A percentile compares a stretch with the other conserved stretches of the same genome.
Conservation (phyloP, 2,329 filamentous ascomycete species). For the Cercospora berteroae region DNA sequence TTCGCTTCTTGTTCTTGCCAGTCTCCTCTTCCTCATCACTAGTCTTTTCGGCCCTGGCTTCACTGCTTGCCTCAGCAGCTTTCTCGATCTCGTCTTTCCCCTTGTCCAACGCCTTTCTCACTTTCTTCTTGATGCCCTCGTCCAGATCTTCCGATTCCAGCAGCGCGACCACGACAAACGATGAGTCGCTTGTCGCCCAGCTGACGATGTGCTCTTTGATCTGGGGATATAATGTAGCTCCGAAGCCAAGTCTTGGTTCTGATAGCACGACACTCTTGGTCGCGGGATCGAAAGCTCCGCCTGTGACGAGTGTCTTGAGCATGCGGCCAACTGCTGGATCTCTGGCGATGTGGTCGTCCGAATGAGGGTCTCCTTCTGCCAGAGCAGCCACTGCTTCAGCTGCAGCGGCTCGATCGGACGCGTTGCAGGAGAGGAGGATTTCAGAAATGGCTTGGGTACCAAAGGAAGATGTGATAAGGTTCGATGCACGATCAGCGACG, state of each 20-base stretch:
- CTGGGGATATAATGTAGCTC: constrained; percentile 73
- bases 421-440: constrained; percentile 73
- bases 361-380: constrained; percentile 41
- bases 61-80: constrained; percentile 56
- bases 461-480: constrained; percentile 72
- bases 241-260: constrained; percentile 76
- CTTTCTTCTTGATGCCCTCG: constrained; percentile 64
- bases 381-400: constrained; percentile 62
- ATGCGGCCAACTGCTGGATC: constrained; percentile 70
- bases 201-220: constrained; percentile 71
- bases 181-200: constrained; percentile 84
- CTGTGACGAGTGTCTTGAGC: constrained; percentile 87
- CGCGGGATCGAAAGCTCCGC: constrained; percentile 77
- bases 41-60: constrained; percentile 62
- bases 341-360: constrained; percentile 59
- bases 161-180: constrained; percentile 80
- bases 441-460: constrained; percentile 85
- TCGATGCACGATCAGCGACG: constrained; percentile 64
- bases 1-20: constrained; percentile 38
- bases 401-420: constrained; percentile 51
- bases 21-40: constrained; percentile 52
- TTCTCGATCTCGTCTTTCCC: constrained; percentile 68
- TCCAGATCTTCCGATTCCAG: constrained; percentile 65
- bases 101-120: constrained; percentile 69
- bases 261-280: constrained; percentile 67